Conservation (phyloP, 208 protist genomes). For the Trypanosoma vivax region DNA sequence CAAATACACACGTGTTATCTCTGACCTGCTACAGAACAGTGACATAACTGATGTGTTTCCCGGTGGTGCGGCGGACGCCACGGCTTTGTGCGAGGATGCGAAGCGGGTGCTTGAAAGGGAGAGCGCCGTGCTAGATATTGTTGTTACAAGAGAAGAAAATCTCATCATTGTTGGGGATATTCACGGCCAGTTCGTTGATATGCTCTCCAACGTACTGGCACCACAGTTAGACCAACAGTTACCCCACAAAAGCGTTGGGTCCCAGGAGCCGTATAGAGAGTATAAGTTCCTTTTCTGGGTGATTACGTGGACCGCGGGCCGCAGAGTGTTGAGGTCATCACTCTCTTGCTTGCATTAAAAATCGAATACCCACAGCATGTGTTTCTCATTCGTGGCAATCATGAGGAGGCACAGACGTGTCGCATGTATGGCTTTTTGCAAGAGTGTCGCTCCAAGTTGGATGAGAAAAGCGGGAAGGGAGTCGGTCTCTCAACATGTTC, state of each 20-base stretch:
- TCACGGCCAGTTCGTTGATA: conserved; percentile 81
- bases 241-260: conserved; percentile 8
- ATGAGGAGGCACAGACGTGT: conserved; percentile 82
- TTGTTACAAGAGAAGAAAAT: conserved; percentile 35
- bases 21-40: conserved; percentile 46
- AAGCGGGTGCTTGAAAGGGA: conserved; percentile 37
- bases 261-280: conserved; percentile 10
- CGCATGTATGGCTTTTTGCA: conserved; percentile 83
- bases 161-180: conserved; percentile 82
- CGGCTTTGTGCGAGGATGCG: conserved; percentile 46
- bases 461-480: conserved; percentile 4
- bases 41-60: conserved; percentile 56
- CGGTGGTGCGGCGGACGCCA: conserved; percentile 36
- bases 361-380: conserved; percentile 82
- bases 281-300: conserved; percentile 94
- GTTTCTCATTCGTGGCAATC: conserved; percentile 86
- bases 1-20: conserved; percentile 64
- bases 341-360: conserved; percentile 79
- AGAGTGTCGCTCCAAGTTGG: conserved; percentile 67
- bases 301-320: conserved; percentile 96
- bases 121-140: conserved; percentile 42
- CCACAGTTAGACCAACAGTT: conserved; percentile 48
- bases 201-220: conserved; percentile 53
- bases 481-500: not conserved
- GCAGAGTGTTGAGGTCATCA: conserved; percentile 72